phyloP scores from a whole-genome alignment of 768 basidiomycete genomes.

The Russula sp. region DNA sequence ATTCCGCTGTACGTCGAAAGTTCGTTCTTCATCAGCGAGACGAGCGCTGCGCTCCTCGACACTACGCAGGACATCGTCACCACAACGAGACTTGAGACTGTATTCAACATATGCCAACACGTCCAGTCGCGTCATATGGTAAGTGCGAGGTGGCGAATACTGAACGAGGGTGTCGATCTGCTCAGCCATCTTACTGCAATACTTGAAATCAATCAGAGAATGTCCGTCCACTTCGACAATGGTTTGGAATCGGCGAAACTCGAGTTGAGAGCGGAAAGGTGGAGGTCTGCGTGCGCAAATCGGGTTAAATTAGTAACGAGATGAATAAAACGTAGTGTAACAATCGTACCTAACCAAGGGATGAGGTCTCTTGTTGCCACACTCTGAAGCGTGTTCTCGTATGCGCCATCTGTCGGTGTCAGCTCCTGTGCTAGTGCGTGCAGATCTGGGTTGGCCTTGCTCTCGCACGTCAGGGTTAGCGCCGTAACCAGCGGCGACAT shows the following conservation, averaged over 20 bases:
- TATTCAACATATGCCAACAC: slow-evolving; percentile 19
- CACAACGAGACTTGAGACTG: slow-evolving; percentile 1
- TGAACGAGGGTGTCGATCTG: slow-evolving; percentile 14
- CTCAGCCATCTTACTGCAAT: slow-evolving; percentile 8
- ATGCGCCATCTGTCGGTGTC: neutral
- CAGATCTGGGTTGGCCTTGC: no score
- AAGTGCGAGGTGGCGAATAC: slow-evolving; percentile 6
- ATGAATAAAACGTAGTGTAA: neutral
- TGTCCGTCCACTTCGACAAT: slow-evolving; percentile 10
- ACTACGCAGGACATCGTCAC: neutral
- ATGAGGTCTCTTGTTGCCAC: slow-evolving; percentile 4
- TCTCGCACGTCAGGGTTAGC: slow-evolving; percentile 18
- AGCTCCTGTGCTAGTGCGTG: no score
- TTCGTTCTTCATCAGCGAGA: neutral
- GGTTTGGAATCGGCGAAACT: slow-evolving; percentile 9
- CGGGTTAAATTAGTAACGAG: neutral
- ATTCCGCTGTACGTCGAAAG: neutral
- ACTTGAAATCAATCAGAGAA: slow-evolving; percentile 12
- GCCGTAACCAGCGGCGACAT: neutral
- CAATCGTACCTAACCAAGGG: slow-evolving; percentile 16
- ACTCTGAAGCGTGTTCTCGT: neutral
- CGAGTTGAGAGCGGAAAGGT: slow-evolving; percentile 9
- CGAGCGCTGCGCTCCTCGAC: neutral
- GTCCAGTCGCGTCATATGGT: neutral
- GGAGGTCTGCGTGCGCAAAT: slow-evolving; percentile 6